Base-by-base conservation (phyloP, 2,329 filamentous ascomycete genomes). In the Helminthosporium solani region DNA sequence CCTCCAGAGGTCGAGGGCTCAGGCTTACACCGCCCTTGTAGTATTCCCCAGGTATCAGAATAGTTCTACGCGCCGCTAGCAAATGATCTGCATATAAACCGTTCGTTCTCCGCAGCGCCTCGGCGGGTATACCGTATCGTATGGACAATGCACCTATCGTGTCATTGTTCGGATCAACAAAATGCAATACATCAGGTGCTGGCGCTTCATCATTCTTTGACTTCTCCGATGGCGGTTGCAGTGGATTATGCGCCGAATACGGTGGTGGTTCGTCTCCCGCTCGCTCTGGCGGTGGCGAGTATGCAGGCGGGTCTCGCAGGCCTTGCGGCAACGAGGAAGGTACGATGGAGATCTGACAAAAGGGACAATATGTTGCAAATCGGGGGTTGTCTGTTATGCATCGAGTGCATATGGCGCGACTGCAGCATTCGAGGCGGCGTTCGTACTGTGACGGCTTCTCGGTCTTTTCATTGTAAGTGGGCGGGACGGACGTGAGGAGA, bases 1-100 rank as follows among this genome's bases (percentile, higher is more conserved):
- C 83, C 43, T 87, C 86, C n/a, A 88, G 58, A 0, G 88, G 87
- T 21, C 79, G 74, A 1, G 87, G 86, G 36, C 84, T 88, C 19
- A 90, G 72, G 56, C 82, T 86, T 5, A 85, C 74, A 3, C 82
- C 83, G 3, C 78, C 83, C 56, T 81, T 82, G 71, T 87, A 89
- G 61, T 81, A 83, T 46, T 83, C 78, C 3, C 82, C 83, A 0
- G 88, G 88, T 49, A 94, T 87, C 3, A 89, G 60, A 1, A 91
- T 63, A 0, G 86, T 88, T 52, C 81, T 79, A 27, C 88, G 80
- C 1, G 82, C 88, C 12, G 79, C 74, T 2, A 94, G 71, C 3
- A 92, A 74, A 63, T 89, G 82, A 67, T 92, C 87, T 25, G 83
- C 80, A 44, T 80, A 84, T 28, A 94, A 74, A 47, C 83, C 82